Conservation (phyloP, 345 rosid genomes). For the Euphorbia tirucalli region DNA sequence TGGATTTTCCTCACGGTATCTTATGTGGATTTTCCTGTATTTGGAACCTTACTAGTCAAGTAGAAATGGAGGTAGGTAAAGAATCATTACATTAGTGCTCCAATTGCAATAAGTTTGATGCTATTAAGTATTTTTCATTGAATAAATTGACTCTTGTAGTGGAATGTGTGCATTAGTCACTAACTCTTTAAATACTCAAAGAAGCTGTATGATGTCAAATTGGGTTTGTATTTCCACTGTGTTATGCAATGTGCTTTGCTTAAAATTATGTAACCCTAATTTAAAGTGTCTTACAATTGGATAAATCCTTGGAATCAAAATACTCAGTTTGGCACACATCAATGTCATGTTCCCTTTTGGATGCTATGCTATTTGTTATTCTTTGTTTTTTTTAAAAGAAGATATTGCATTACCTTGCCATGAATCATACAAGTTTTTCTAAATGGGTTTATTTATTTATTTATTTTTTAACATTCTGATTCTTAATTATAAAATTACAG, state of each 20-base stretch:
- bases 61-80: not conserved
- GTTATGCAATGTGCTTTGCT: not conserved
- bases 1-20: no score
- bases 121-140: not conserved
- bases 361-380: not conserved
- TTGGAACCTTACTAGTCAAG: no score
- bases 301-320: not conserved
- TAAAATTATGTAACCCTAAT: not conserved
- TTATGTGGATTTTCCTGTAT: no score
- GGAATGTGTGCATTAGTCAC: not conserved
- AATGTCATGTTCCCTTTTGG: not conserved
- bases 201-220: not conserved
- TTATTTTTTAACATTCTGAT: not conserved
- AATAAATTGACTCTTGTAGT: not conserved
- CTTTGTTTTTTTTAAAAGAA: not conserved
- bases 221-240: not conserved
- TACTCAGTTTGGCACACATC: not conserved
- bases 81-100: no score
- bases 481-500: not conserved
- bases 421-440: no score
- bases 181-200: not conserved
- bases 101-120: not conserved
- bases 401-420: no score
- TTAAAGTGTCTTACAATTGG: conserved; percentile 5
- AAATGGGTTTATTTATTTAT: no score